Conservation (phyloP, 2,329 filamentous ascomycete species). For the Fusarium sp. region DNA sequence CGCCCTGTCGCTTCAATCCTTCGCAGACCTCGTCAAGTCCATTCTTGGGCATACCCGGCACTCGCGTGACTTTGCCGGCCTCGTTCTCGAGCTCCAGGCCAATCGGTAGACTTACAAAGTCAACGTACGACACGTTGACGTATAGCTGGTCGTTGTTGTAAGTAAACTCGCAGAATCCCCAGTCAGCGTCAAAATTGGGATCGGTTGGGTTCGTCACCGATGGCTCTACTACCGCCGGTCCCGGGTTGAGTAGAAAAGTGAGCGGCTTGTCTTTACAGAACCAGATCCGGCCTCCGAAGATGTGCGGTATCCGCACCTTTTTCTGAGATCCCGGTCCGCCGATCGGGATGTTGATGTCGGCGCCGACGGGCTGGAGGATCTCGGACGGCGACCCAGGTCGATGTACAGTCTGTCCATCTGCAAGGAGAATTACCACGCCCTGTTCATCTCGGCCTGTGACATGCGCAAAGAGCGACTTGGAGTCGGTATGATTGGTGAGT, state of each 20-base stretch:
- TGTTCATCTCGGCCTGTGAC: constrained; percentile 76
- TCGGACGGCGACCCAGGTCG: constrained; percentile 72
- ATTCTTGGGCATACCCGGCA: constrained; percentile 64
- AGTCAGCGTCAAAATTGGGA: constrained; percentile 72
- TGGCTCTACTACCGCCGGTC: constrained; percentile 81
- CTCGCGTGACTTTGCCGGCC: constrained; percentile 60
- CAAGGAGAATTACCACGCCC: constrained; percentile 72
- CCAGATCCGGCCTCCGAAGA: constrained; percentile 81
- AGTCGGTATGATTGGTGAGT: constrained; percentile 76
- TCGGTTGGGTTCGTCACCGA: constrained; percentile 77
- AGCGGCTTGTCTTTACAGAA: constrained; percentile 74
- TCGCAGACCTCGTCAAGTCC: constrained; percentile 64
- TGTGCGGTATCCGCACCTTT: constrained; percentile 76
- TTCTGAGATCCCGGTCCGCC: constrained; percentile 73
- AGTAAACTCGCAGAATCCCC: constrained; percentile 80
- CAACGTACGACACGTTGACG: constrained; percentile 81
- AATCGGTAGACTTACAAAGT: constrained; percentile 80
- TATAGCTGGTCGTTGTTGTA: constrained; percentile 74
- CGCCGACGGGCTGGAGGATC: constrained; percentile 66
- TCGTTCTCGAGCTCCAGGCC: constrained; percentile 67
- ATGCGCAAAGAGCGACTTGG: constrained; percentile 73
- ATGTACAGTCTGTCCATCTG: constrained; percentile 77
- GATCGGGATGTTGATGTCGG: constrained; percentile 75
- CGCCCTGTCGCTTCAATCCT: constrained; percentile 62
- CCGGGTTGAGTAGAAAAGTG: constrained; percentile 79